Percentiles rank a stretch among this genome's conserved stretches.
These are phyloP conservation scores for Pleurotus tuber-regium DNA, from an alignment of 768 basidiomycete genomes.

Conservation along the genomic window DNA sequence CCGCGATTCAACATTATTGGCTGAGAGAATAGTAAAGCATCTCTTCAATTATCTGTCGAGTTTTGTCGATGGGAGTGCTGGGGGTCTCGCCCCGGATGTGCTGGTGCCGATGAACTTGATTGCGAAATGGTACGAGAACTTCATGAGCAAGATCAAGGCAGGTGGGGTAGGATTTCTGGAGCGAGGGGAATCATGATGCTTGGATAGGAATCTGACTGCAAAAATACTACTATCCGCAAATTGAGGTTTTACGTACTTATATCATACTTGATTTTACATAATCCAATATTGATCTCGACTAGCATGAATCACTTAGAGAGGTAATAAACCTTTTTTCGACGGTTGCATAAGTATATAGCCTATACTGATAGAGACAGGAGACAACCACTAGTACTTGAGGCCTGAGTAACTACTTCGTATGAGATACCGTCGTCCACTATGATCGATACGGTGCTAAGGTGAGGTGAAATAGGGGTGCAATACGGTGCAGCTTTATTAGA, in stretches of 20 bases:
- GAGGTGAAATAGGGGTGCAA: not conserved
- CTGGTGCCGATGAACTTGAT: slow-evolving; percentile 62
- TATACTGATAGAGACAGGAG: no score
- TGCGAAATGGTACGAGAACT: slow-evolving; percentile 70
- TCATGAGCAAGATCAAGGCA: slow-evolving; percentile 55
- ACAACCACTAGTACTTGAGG: no score
- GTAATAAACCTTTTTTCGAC: no score
- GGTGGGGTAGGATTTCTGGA: slow-evolving; percentile 67
- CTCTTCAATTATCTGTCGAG: slow-evolving; percentile 74
- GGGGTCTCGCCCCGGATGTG: slow-evolving; percentile 42
- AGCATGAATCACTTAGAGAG: no score
- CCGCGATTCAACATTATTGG: slow-evolving; percentile 52
- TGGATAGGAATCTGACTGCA: no score
- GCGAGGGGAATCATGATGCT: slow-evolving; percentile 31
- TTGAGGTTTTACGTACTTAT: no score
- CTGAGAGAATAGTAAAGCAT: slow-evolving; percentile 70
- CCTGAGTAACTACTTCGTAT: not conserved
- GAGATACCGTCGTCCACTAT: not conserved
- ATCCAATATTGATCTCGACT: no score
- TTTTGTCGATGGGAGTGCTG: slow-evolving; percentile 45
- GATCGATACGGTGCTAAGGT: not conserved
- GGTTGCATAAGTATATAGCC: no score
- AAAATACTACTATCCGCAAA: no score
- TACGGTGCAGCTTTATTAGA: no score
- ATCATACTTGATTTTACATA: no score